A percentile compares a stretch with the other conserved stretches of the same genome.
Evolutionary conservation across 2,329 filamentous ascomycete species (phyloP).

Genomic region (Clonostachys sp.): DNA sequence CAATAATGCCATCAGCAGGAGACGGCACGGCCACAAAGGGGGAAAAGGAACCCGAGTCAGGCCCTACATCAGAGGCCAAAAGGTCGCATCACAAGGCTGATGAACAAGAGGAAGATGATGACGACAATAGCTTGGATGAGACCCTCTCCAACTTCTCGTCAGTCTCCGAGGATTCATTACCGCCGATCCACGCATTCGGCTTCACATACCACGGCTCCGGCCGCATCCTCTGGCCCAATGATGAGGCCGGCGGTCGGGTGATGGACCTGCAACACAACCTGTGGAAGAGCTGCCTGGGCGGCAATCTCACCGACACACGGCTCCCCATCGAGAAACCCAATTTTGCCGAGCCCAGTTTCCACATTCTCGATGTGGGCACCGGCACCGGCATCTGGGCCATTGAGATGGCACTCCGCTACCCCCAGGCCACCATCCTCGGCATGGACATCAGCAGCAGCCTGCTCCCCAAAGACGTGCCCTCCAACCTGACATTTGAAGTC

Average conservation of each 20-base stretch:
- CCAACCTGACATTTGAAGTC: conserved; percentile 55
- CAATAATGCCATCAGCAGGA: too few species aligned
- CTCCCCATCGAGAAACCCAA: conserved; percentile 17
- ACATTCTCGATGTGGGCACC: conserved; percentile 34
- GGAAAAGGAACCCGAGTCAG: too few species aligned
- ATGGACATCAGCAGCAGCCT: conserved; percentile 35
- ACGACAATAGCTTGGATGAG: conserved; percentile 6
- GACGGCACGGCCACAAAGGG: too few species aligned
- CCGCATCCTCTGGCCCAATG: conserved; percentile 23
- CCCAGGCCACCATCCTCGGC: conserved; percentile 30
- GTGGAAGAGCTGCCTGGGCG: conserved; percentile 25
- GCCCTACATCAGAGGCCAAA: too few species aligned
- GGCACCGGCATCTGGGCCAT: conserved; percentile 37
- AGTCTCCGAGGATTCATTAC: conserved; percentile 23
- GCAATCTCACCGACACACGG: conserved; percentile 19
- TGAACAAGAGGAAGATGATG: conserved; percentile 11
- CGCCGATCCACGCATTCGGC: conserved; percentile 23
- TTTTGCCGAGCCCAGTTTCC: conserved; percentile 3
- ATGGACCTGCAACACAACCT: conserved; percentile 24
- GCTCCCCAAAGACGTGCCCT: conserved; percentile 39
- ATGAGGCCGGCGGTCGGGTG: conserved; percentile 22
- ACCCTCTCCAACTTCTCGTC: conserved; percentile 24
- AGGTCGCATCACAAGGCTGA: neutral
- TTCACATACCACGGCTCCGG: conserved; percentile 30
- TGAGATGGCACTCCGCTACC: conserved; percentile 33